These are phyloP conservation scores for Mallotus japonicus DNA, from an alignment of 441 rosid genomes.

Conservation along the genomic window DNA sequence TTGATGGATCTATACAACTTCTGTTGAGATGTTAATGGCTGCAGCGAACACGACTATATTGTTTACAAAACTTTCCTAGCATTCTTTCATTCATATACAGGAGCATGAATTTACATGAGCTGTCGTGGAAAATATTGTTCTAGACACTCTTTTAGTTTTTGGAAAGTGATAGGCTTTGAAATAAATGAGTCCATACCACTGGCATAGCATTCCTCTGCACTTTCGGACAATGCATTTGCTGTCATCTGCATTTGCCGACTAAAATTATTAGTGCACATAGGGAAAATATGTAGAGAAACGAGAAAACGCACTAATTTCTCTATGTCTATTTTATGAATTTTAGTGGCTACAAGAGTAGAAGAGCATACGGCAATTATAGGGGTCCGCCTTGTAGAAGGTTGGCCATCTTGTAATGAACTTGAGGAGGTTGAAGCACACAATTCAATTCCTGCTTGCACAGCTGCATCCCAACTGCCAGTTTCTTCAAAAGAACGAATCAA, in stretches of 20 bases:
- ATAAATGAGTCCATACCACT: slow-evolving; percentile 97
- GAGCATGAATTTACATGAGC: slow-evolving; percentile 37
- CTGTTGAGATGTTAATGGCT: slow-evolving; percentile 28
- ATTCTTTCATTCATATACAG: slow-evolving; percentile 34
- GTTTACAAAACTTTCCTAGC: slow-evolving; percentile 59
- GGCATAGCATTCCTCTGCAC: slow-evolving; percentile 65
- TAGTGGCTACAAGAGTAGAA: neutral
- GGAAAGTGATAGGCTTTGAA: slow-evolving; percentile 86
- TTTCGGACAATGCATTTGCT: slow-evolving; percentile 63
- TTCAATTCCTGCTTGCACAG: slow-evolving; percentile 66
- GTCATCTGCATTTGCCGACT: slow-evolving; percentile 48
- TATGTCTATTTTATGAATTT: neutral
- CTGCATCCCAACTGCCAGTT: slow-evolving; percentile 82
- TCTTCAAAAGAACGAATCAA: slow-evolving; percentile 86
- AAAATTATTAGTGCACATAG: neutral
- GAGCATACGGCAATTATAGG: slow-evolving; percentile 81
- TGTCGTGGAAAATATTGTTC: slow-evolving; percentile 55
- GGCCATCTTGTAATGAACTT: slow-evolving; percentile 23
- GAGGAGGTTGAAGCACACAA: slow-evolving; percentile 22
- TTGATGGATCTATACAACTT: slow-evolving; percentile 30
- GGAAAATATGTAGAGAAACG: neutral
- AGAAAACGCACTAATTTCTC: too few relatives aligned
- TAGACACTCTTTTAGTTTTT: slow-evolving; percentile 71
- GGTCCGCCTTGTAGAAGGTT: slow-evolving; percentile 38
- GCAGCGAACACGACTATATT: slow-evolving; percentile 24